Evolutionary conservation across 495 filamentous ascomycete genomes (phyloP), one percentile per base, ranked within the genome.

Genomic region (Neurospora sp.): DNA sequence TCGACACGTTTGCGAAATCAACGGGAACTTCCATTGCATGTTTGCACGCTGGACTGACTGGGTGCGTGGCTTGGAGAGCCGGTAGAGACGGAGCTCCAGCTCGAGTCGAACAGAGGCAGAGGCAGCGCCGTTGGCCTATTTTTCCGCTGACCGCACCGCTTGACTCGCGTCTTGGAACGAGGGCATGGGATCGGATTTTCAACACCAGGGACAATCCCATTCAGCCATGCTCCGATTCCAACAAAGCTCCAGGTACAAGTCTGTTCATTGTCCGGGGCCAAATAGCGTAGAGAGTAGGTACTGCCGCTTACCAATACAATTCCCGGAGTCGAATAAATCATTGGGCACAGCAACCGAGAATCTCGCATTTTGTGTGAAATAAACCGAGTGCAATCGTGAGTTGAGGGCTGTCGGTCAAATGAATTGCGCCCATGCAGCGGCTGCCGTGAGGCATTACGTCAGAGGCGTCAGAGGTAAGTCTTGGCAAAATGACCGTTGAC

Each of bases 401-500:
- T 20, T 22, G n/a, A 48, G n/a, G 20, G 3, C 14, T 59, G 53
- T 37, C 12, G 14, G 27, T 66, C 18, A 66, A 61, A 61, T 31
- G 22, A 61, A 66, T 61, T 61, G 53, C 46, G 27, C 11, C 20
- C 4, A 35, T 66, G 27, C 27, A 35, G 53, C 27, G 53, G 53
- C 27, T 66, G 22, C 22, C 22, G 22, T 22, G 41, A 70, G 59
- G 39, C 69, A 72, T 71, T 72, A 77, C 76, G 76, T 77, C 76
- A 77, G 69, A 69, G 69, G 70, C 69, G 46, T 38, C 70, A 61
- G 39, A 31, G 27, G 37, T 68, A 71, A 74, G 71, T 72, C 72
- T 71, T 73, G 71, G 70, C 40, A 68, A 66, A 59, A 1, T 66
- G 1, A 27, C 53, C 53, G 27, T 16, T 35, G 27, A 35, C 53